These are phyloP conservation scores for Boletellus emodensis DNA, from an alignment of 768 basidiomycete genomes.

Conservation along the genomic window DNA sequence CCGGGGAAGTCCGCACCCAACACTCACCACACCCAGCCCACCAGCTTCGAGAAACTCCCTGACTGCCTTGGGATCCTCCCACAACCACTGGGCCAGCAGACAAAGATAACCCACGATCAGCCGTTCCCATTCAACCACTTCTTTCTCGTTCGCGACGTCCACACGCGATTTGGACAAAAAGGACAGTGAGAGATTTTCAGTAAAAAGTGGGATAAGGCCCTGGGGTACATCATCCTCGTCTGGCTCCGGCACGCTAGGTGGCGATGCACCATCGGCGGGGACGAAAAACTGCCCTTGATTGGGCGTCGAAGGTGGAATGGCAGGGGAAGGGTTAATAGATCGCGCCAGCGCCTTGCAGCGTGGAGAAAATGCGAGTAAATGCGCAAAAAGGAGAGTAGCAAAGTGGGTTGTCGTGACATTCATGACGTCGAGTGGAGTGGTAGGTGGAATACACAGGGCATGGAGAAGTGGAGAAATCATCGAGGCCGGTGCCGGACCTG, in stretches of 20 bases:
- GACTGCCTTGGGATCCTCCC: conserved; percentile 90
- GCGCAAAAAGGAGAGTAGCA: conserved; percentile 73
- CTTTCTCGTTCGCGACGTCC: conserved; percentile 50
- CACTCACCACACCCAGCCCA: conserved; percentile 82
- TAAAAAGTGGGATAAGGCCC: conserved; percentile 76
- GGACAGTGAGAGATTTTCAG: conserved; percentile 86
- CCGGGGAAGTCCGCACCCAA: background rate
- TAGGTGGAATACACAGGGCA: conserved; percentile 61
- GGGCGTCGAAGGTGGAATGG: conserved; percentile 28
- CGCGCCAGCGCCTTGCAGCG: conserved; percentile 63
- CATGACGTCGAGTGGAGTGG: conserved; percentile 53
- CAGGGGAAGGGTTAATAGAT: conserved; percentile 52
- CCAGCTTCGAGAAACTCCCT: conserved; percentile 88
- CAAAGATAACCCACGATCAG: conserved; percentile 82
- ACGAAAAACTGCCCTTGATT: conserved; percentile 58
- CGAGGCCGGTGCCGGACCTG: conserved; percentile 34
- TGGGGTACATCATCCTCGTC: conserved; percentile 66
- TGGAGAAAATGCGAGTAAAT: conserved; percentile 67
- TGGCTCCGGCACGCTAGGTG: conserved; percentile 31
- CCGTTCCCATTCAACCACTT: conserved; percentile 86
- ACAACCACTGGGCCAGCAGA: conserved; percentile 87
- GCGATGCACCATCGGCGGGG: conserved; percentile 61
- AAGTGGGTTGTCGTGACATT: conserved; percentile 66
- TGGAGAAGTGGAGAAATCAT: conserved; percentile 66
- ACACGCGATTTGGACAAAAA: conserved; percentile 68